Percentiles rank a stretch among this genome's conserved stretches.
Conservation (phyloP, 1,139 yeast species). For the Chernovozyma aurita region DNA sequence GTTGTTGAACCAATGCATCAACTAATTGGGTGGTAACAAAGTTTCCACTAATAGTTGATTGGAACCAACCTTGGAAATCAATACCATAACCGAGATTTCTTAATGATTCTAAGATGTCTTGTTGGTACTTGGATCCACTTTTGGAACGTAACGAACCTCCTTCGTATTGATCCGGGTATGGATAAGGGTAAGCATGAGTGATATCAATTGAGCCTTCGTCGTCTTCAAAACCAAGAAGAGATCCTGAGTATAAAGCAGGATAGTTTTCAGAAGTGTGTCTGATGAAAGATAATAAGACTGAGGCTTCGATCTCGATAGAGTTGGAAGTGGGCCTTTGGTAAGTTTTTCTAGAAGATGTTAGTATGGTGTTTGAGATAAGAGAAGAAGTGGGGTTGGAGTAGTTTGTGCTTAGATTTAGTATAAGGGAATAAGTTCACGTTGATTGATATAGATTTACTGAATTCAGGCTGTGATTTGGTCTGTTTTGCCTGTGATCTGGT, state of each 20-base stretch:
- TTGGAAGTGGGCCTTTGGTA: slow-evolving; percentile 41
- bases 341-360: slow-evolving; percentile 16
- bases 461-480: no score
- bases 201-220: slow-evolving; percentile 46
- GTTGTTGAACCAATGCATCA: slow-evolving; percentile 65
- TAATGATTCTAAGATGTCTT: slow-evolving; percentile 60
- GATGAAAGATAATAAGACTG: slow-evolving; percentile 65
- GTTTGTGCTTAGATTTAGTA: no score
- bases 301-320: slow-evolving; percentile 47
- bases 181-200: slow-evolving; percentile 66
- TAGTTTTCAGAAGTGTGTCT: slow-evolving; percentile 69
- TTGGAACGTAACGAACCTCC: slow-evolving; percentile 53
- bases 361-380: no score
- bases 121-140: slow-evolving; percentile 65
- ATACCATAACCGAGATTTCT: slow-evolving; percentile 64
- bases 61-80: slow-evolving; percentile 81
- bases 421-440: no score
- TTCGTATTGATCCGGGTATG: slow-evolving; percentile 50
- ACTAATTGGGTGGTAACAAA: slow-evolving; percentile 62
- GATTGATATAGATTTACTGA: no score
- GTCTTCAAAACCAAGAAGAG: slow-evolving; percentile 72
- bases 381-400: no score
- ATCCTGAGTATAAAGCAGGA: slow-evolving; percentile 70
- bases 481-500: no score
- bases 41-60: slow-evolving; percentile 65